Conservation (phyloP, 2,329 filamentous ascomycete genomes). For the Pseudogymnoascus sp. region DNA sequence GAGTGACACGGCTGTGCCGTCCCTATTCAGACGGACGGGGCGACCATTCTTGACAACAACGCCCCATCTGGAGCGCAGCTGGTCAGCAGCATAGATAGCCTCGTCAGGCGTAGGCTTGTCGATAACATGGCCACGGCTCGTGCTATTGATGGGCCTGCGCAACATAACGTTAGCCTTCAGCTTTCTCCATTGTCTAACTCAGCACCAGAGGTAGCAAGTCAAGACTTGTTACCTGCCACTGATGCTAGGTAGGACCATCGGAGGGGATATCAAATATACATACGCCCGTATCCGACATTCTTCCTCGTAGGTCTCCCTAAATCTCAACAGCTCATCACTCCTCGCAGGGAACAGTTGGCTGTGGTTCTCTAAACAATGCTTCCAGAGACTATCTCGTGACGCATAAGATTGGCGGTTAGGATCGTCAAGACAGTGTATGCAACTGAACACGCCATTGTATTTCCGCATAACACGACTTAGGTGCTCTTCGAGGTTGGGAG, state of each 20-base stretch:
- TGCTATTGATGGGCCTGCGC: too few species aligned
- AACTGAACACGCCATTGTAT: background rate
- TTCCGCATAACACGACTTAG: too few species aligned
- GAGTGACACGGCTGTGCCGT: conserved; percentile 73
- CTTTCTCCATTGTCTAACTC: background rate
- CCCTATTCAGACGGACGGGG: conserved; percentile 72
- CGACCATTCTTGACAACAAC: conserved; percentile 76
- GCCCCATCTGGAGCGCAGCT: conserved; percentile 48
- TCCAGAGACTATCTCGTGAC: background rate
- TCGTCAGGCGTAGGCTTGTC: too few species aligned
- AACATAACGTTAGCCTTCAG: background rate
- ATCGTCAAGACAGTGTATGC: background rate
- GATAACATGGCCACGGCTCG: too few species aligned
- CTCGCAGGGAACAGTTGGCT: background rate
- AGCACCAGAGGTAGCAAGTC: background rate
- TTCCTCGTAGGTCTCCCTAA: background rate
- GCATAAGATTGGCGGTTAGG: background rate
- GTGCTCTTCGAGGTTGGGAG: background rate
- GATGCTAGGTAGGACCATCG: background rate
- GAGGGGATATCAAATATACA: background rate
- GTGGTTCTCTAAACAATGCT: background rate
- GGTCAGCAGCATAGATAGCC: conserved; percentile 17
- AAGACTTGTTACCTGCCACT: background rate
- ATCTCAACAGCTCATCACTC: background rate
- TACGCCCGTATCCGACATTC: background rate